Conservation (phyloP, 306 rosid genomes). For the Bauhinia variegata region DNA sequence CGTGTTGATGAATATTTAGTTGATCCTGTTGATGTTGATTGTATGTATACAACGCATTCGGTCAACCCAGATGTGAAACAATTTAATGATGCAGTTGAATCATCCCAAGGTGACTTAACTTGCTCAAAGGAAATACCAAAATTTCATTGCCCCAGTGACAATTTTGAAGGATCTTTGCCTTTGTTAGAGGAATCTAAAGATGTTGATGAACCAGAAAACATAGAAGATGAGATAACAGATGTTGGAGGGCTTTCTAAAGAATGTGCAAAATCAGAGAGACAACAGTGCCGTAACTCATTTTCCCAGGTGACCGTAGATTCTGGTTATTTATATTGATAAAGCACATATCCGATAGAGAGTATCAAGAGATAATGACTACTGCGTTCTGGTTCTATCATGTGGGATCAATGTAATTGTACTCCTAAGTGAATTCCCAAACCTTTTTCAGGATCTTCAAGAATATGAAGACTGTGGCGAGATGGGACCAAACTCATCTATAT, state of each 20-base stretch:
- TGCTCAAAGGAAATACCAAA: slow-evolving; percentile 31
- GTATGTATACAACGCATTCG: too few species aligned
- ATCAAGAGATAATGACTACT: slow-evolving; percentile 16
- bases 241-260: slow-evolving; percentile 37
- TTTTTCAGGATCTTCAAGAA: slow-evolving; percentile 27
- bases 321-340: background rate
- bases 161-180: slow-evolving; percentile 29
- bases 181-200: too few species aligned
- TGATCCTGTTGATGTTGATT: slow-evolving; percentile 53
- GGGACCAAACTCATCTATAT: slow-evolving; percentile 37
- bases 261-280: slow-evolving; percentile 35
- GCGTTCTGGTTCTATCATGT: slow-evolving; percentile 3
- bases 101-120: slow-evolving; percentile 26
- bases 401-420: background rate
- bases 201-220: slow-evolving; percentile 30
- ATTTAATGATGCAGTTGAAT: slow-evolving; percentile 34
- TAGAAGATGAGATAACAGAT: slow-evolving; percentile 35
- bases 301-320: slow-evolving; percentile 48
- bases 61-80: too few species aligned
- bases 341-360: background rate
- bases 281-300: slow-evolving; percentile 39
- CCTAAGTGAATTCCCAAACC: slow-evolving; percentile 33
- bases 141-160: slow-evolving; percentile 34
- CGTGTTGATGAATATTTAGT: slow-evolving; percentile 58
- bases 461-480: slow-evolving; percentile 36